Evolutionary conservation across 352 stramenopile genomes (phyloP).

Genomic region (Pythium aristosporum): DNA sequence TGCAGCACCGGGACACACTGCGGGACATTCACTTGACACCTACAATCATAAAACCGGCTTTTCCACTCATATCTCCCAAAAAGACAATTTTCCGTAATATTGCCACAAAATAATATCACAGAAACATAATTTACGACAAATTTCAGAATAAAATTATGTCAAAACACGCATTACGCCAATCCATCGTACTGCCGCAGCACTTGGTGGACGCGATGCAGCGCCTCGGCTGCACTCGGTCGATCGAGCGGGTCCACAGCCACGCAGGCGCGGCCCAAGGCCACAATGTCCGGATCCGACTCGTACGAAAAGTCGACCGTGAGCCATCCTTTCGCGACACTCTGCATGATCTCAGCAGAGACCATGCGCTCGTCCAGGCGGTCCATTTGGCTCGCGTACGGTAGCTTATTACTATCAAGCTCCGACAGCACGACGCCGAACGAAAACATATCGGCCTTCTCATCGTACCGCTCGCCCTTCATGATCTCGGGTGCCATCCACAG

Average conservation of each 20-base stretch:
- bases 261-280: not conserved
- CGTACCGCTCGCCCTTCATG: conserved; percentile 1
- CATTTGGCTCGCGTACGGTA: conserved; percentile 19
- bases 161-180: not conserved
- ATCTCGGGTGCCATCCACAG: conserved; percentile 18
- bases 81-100: too few species aligned
- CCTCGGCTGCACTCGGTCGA: conserved; percentile 1
- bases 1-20: not conserved
- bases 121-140: too few species aligned
- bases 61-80: not conserved
- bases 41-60: not conserved
- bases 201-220: not conserved
- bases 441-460: conserved; percentile 2
- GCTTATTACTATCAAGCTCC: conserved; percentile 3
- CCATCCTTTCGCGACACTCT: not conserved
- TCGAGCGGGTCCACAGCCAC: conserved; percentile 5
- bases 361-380: not conserved
- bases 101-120: too few species aligned
- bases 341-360: not conserved
- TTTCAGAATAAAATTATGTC: too few species aligned
- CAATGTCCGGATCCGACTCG: not conserved
- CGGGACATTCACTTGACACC: not conserved
- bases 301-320: conserved; percentile 16
- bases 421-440: conserved; percentile 11
- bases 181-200: not conserved